phyloP scores from a whole-genome alignment of 208 protist genomes.

The Trypanosoma theileri region DNA sequence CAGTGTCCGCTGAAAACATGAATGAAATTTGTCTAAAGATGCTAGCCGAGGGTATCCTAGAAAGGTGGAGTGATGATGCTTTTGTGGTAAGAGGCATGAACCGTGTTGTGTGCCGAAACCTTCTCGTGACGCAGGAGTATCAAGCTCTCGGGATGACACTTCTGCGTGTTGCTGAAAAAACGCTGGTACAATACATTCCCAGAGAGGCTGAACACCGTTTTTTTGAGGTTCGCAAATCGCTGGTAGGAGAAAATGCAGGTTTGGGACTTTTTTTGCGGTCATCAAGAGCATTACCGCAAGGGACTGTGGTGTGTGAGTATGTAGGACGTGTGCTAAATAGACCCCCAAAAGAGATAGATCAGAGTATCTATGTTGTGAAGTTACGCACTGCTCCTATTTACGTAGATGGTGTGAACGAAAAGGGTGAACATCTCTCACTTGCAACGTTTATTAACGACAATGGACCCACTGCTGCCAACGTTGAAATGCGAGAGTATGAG shows the following conservation, averaged over 20 bases:
- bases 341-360: constrained; percentile 27
- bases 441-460: constrained; percentile 90
- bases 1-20: constrained; percentile 64
- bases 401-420: constrained; percentile 68
- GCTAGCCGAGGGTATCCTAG: constrained; percentile 55
- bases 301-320: constrained; percentile 84
- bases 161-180: constrained; percentile 36
- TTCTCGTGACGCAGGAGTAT: constrained; percentile 77
- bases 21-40: constrained; percentile 58
- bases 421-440: constrained; percentile 69
- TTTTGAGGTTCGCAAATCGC: constrained; percentile 66
- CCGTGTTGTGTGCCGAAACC: constrained; percentile 31
- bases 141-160: constrained; percentile 81
- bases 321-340: constrained; percentile 42
- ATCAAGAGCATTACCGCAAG: constrained; percentile 59
- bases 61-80: constrained; percentile 47
- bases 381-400: constrained; percentile 57
- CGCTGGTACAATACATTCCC: constrained; percentile 69
- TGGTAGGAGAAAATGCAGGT: constrained; percentile 56
- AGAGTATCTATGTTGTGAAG: constrained; percentile 73
- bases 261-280: constrained; percentile 81
- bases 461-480: constrained; percentile 66
- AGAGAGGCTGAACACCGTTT: constrained; percentile 74
- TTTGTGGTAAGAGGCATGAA: constrained; percentile 57
- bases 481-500: constrained; percentile 83